Evolutionary conservation across 106 monocot species (phyloP).

Genomic region (Platanthera zijinensis): DNA sequence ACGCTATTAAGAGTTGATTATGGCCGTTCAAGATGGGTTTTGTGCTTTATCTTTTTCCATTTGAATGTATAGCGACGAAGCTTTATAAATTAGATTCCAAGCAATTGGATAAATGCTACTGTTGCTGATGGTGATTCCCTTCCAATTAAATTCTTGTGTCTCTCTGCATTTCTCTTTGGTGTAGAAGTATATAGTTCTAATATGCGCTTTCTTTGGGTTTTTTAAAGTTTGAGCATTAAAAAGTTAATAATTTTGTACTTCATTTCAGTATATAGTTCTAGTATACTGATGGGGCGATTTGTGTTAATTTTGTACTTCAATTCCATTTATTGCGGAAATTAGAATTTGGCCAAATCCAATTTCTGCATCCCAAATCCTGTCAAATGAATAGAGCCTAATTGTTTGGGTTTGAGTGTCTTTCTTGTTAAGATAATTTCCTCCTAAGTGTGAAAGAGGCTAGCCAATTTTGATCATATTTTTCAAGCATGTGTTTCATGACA

Average conservation of each 20-base stretch:
- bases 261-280: neutral
- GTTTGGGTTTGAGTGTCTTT: too few species aligned
- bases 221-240: neutral
- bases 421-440: too few species aligned
- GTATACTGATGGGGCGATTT: too few species aligned
- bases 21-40: neutral
- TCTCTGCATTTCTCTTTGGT: neutral
- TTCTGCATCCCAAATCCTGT: too few species aligned
- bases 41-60: neutral
- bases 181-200: neutral
- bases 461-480: too few species aligned
- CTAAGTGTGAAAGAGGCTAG: too few species aligned
- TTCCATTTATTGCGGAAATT: too few species aligned
- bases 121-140: neutral
- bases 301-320: too few species aligned
- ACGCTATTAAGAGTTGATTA: neutral
- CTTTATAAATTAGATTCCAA: neutral
- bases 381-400: too few species aligned
- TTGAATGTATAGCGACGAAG: neutral
- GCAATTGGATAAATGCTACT: neutral
- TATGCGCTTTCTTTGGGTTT: neutral
- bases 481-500: too few species aligned
- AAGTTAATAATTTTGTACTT: neutral
- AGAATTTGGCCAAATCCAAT: too few species aligned
- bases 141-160: neutral